phyloP scores from a whole-genome alignment of 805 yeast genomes.

The Candida piceae region DNA sequence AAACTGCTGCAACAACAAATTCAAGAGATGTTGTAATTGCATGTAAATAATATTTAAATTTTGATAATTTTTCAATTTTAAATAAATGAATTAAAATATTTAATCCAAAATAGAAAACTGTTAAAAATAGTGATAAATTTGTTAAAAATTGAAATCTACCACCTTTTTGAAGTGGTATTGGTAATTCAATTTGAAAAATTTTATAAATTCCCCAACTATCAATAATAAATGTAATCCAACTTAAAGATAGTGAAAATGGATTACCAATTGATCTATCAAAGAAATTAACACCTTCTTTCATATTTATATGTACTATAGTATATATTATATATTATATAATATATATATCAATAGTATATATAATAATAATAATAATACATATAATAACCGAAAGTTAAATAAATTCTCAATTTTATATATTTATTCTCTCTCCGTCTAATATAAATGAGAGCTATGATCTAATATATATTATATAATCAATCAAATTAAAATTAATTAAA shows the following conservation, averaged over 20 bases:
- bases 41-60: conserved; percentile 38
- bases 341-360: too few relatives aligned
- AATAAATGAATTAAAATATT: conserved; percentile 38
- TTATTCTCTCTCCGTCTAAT: too few relatives aligned
- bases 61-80: conserved; percentile 5
- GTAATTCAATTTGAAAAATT: conserved; percentile 33
- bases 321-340: too few relatives aligned
- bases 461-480: too few relatives aligned
- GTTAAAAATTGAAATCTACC: conserved; percentile 75
- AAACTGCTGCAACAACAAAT: conserved; percentile 54
- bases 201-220: conserved; percentile 11
- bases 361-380: too few relatives aligned
- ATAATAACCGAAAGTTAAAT: too few relatives aligned
- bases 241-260: conserved; percentile 10
- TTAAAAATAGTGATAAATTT: conserved; percentile 49
- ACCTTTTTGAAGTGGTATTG: conserved; percentile 45
- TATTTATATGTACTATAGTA: too few relatives aligned
- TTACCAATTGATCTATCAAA: conserved; percentile 6
- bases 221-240: conserved; percentile 10
- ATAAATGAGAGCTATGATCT: too few relatives aligned
- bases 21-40: conserved; percentile 57
- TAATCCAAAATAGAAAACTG: conserved; percentile 38
- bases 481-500: too few relatives aligned
- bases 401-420: too few relatives aligned
- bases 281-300: too few relatives aligned